phyloP scores from a whole-genome alignment of 495 filamentous ascomycete species.

The Annulohypoxylon bovei region DNA sequence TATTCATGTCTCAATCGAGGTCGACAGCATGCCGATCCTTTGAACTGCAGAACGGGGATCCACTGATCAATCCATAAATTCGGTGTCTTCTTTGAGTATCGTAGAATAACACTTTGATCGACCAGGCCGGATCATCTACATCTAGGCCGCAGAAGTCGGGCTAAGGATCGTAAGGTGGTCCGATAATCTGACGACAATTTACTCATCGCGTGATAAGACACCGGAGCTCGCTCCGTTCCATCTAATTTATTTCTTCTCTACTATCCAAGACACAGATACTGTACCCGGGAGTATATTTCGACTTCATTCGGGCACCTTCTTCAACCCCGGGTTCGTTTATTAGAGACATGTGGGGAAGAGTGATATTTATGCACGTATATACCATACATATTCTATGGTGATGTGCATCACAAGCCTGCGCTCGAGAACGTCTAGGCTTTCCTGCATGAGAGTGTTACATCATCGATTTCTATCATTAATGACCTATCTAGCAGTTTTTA shows the following conservation, averaged over 20 bases:
- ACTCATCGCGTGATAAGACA: neutral
- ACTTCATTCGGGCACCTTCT: neutral
- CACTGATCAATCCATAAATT: slow-evolving; percentile 2
- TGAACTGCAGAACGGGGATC: neutral
- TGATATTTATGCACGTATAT: neutral
- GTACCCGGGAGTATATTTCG: neutral
- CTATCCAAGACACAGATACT: neutral
- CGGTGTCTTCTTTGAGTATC: slow-evolving; percentile 8
- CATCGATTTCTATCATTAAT: neutral
- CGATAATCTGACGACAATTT: slow-evolving; percentile 23
- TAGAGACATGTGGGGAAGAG: neutral
- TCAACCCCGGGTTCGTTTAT: neutral
- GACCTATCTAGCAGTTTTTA: too few relatives aligned
- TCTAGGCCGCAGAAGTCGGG: neutral
- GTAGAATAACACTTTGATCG: neutral
- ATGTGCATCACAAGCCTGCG: neutral
- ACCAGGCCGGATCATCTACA: slow-evolving; percentile 1
- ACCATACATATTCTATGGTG: neutral
- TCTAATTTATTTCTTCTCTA: neutral
- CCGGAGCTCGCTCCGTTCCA: neutral
- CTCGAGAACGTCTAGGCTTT: neutral
- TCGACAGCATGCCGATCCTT: neutral
- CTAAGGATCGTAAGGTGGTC: slow-evolving; percentile 12
- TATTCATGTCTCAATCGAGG: neutral
- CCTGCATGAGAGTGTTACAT: neutral